Percentiles rank a stretch among this genome's conserved stretches.
phyloP scores from a whole-genome alignment of 768 basidiomycete species.

The Phylloporus arenicola region DNA sequence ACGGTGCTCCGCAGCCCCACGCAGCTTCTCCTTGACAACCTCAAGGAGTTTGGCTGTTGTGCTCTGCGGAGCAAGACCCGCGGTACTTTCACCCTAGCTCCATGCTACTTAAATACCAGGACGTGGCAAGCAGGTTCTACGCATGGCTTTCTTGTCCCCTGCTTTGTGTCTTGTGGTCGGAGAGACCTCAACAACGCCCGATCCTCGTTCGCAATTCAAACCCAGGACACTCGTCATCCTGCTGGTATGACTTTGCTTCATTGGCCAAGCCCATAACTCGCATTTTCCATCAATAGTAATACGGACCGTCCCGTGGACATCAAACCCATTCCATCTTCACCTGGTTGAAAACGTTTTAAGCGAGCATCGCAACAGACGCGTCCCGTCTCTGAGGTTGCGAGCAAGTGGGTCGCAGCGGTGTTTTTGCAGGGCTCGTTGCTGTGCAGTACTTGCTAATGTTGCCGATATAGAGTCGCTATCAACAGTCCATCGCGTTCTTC shows the following conservation, averaged over 20 bases:
- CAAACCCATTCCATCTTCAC: constrained; percentile 10
- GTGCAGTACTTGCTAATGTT: constrained; percentile 10
- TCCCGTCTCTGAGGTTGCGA: constrained; percentile 6
- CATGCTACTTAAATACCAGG: constrained; percentile 25
- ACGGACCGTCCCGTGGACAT: constrained; percentile 9
- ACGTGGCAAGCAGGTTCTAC: constrained; percentile 10
- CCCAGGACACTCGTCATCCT: constrained; percentile 19
- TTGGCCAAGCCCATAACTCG: constrained; percentile 6
- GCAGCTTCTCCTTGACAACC: constrained; percentile 15
- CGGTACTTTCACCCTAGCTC: constrained; percentile 13
- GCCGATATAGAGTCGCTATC: constrained; percentile 8
- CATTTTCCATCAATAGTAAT: constrained; percentile 17
- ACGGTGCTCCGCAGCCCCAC: constrained; percentile 20
- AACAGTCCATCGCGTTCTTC: constrained; percentile 5
- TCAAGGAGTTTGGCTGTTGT: constrained; percentile 16
- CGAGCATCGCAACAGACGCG: constrained; percentile 7
- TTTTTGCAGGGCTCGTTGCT: constrained; percentile 16
- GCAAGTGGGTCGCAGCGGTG: constrained; percentile 15
- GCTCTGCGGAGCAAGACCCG: constrained; percentile 17
- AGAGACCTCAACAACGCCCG: constrained; percentile 21
- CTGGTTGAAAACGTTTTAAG: constrained; percentile 15
- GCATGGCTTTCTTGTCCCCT: constrained; percentile 22
- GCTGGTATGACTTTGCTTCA: constrained; percentile 13
- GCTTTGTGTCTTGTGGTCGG: constrained; percentile 20
- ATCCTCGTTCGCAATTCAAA: constrained; percentile 28